Evolutionary conservation across 2,329 filamentous ascomycete genomes (phyloP).

Genomic region (Penicillium sp.): DNA sequence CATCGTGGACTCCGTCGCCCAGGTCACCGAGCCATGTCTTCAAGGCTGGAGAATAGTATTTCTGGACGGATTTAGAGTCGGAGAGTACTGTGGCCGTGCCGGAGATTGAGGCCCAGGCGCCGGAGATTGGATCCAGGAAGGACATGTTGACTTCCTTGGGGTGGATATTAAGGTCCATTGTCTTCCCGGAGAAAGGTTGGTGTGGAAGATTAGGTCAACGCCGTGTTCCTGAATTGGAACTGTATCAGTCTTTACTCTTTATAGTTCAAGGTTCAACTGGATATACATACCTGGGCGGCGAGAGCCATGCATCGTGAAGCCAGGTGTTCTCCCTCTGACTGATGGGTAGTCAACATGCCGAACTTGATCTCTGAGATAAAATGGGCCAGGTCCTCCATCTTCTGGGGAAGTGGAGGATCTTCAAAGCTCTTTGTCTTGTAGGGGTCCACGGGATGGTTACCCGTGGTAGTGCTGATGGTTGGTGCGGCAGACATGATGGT

Average conservation of each 20-base stretch:
- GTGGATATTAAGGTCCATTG: conserved; percentile 68
- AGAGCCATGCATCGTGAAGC: conserved; percentile 83
- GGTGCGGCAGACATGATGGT: conserved; percentile 26
- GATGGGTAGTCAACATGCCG: conserved; percentile 78
- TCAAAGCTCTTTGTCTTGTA: conserved; percentile 74
- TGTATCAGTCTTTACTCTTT: not conserved
- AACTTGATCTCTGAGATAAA: conserved; percentile 74
- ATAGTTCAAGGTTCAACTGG: no score
- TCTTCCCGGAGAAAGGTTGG: conserved; percentile 90
- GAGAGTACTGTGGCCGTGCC: conserved; percentile 65
- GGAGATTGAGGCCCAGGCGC: conserved; percentile 84
- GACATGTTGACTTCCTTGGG: conserved; percentile 69
- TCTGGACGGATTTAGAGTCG: conserved; percentile 62
- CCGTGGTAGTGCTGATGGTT: conserved; percentile 55
- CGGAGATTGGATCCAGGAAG: conserved; percentile 65
- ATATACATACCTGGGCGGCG: conserved; percentile 60
- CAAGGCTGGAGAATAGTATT: conserved; percentile 67
- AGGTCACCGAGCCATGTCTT: conserved; percentile 86
- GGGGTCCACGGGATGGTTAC: conserved; percentile 64
- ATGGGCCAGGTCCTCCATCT: conserved; percentile 65
- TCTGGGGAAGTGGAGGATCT: conserved; percentile 66
- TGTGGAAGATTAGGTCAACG: conserved; percentile 83
- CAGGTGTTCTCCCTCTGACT: conserved; percentile 58
- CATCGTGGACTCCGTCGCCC: conserved; percentile 76
- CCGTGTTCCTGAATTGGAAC: conserved; percentile 59